Evolutionary conservation across 2,329 filamentous ascomycete species (phyloP).

Genomic region (Hortaea sp.): DNA sequence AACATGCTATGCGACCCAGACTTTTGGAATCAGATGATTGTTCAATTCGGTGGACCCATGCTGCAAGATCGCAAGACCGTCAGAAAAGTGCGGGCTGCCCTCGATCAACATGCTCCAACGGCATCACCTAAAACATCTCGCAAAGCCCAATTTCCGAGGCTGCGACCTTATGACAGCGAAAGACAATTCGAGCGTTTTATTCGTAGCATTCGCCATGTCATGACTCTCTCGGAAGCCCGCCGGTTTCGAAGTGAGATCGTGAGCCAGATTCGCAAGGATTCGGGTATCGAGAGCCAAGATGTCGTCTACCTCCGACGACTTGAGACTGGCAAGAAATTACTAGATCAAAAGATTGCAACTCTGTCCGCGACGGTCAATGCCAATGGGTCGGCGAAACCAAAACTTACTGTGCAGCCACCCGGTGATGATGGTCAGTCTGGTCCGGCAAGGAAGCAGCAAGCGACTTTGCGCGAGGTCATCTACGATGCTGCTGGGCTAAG

Average conservation of each 20-base stretch:
- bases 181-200: conserved; percentile 92
- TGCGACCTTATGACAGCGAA: conserved; percentile 77
- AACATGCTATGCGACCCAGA: conserved; percentile 80
- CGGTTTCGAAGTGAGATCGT: conserved; percentile 86
- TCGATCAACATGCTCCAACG: conserved; percentile 90
- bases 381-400: conserved; percentile 8
- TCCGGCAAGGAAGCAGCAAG: conserved; percentile 60
- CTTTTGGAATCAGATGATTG: conserved; percentile 94
- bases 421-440: conserved; percentile 16
- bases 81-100: conserved; percentile 75
- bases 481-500: conserved; percentile 83
- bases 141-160: conserved; percentile 59
- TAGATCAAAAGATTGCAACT: conserved; percentile 81
- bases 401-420: conserved; percentile 30
- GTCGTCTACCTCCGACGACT: conserved; percentile 77
- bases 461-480: conserved; percentile 73
- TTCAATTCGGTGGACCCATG: conserved; percentile 63
- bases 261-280: conserved; percentile 82
- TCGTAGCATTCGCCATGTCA: conserved; percentile 74
- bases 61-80: conserved; percentile 94
- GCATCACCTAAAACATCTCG: conserved; percentile 38
- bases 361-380: conserved; percentile 55
- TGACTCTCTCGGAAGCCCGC: conserved; percentile 84
- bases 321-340: conserved; percentile 79
- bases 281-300: conserved; percentile 67